phyloP scores from a whole-genome alignment of 2,329 filamentous ascomycete species.

The Fusarium camptoceras region DNA sequence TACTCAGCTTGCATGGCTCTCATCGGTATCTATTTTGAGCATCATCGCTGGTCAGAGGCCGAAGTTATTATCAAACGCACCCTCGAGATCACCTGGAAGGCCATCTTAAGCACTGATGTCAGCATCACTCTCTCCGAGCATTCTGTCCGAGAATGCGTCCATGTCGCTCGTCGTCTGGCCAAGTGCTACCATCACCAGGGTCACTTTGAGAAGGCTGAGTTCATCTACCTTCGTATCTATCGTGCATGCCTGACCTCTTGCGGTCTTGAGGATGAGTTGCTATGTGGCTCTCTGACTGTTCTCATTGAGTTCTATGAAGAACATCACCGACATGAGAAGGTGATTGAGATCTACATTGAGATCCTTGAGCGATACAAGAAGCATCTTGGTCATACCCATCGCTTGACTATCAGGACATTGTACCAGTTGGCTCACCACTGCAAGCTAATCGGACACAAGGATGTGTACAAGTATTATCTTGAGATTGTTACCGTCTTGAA shows the following conservation, averaged over 20 bases:
- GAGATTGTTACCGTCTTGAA: conserved; percentile 53
- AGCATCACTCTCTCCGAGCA: conserved; percentile 49
- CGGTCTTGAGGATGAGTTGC: conserved; percentile 46
- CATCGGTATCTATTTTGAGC: conserved; percentile 49
- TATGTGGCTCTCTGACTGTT: conserved; percentile 45
- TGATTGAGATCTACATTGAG: conserved; percentile 52
- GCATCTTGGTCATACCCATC: conserved; percentile 44
- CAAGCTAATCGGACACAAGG: conserved; percentile 46
- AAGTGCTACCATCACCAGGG: conserved; percentile 52
- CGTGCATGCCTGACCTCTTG: conserved; percentile 50
- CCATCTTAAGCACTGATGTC: conserved; percentile 48
- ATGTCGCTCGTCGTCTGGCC: conserved; percentile 51
- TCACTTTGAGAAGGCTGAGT: conserved; percentile 54
- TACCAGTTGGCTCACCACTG: conserved; percentile 46
- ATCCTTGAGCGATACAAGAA: conserved; percentile 51
- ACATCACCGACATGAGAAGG: conserved; percentile 54
- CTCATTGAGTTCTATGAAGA: conserved; percentile 52
- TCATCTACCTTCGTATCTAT: conserved; percentile 54
- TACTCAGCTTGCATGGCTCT: conserved; percentile 53
- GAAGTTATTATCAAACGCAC: conserved; percentile 51
- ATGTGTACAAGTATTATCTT: conserved; percentile 52
- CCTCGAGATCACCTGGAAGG: conserved; percentile 55
- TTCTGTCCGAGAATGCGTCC: conserved; percentile 50
- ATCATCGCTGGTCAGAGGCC: conserved; percentile 51
- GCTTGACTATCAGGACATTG: conserved; percentile 51